Evolutionary conservation across 176 grass and related monocot species (phyloP).

Genomic region (Triticum turgidum): DNA sequence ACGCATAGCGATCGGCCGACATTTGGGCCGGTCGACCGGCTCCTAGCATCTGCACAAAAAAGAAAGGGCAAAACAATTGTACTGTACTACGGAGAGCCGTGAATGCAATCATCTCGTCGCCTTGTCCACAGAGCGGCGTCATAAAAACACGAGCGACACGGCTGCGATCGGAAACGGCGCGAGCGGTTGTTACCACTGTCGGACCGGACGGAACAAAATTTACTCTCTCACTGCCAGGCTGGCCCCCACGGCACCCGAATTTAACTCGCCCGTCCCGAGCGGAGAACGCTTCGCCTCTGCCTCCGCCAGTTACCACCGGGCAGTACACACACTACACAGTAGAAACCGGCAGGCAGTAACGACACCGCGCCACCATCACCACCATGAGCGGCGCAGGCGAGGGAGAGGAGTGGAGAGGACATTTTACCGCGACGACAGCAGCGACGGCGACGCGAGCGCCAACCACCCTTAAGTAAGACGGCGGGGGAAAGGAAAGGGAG

Average conservation of each 20-base stretch:
- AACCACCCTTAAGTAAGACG: constrained; percentile 49
- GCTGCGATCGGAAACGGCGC: not conserved
- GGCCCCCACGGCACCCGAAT: not conserved
- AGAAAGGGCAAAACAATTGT: not conserved
- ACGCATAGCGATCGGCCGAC: no score
- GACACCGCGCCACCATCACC: constrained; percentile 17
- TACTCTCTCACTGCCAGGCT: not conserved
- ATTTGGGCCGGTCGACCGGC: no score
- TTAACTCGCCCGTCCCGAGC: not conserved
- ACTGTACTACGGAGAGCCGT: not conserved
- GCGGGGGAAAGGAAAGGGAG: no score
- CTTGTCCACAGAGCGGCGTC: not conserved
- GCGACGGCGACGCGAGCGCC: constrained; percentile 16
- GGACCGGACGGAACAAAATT: not conserved
- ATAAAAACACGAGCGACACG: not conserved
- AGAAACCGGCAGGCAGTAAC: constrained; percentile 29
- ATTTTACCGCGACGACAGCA: constrained; percentile 27
- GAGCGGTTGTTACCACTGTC: not conserved
- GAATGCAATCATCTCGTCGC: not conserved
- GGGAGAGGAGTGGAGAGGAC: not conserved
- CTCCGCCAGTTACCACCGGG: constrained; percentile 6
- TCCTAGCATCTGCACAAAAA: not conserved
- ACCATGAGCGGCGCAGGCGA: not conserved
- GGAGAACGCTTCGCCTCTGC: not conserved
- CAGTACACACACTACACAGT: constrained; percentile 16